Evolutionary conservation across 768 basidiomycete species (phyloP).

Genomic region (Filobasidium floriforme): DNA sequence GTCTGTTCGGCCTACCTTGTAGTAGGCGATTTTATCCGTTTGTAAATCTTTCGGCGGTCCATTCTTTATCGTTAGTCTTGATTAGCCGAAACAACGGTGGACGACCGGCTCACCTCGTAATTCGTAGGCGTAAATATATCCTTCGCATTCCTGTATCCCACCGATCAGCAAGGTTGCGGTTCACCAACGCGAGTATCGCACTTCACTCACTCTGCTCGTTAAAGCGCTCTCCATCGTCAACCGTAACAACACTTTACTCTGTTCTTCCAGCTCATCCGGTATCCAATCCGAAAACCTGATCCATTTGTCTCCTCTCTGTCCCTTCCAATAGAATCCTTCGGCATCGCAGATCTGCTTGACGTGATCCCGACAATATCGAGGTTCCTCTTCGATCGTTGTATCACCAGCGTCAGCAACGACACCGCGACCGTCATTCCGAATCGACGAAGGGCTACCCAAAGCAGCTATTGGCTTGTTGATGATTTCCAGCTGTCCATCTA

Average conservation of each 20-base stretch:
- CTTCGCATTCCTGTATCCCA: slow-evolving; percentile 33
- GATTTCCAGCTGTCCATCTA: neutral
- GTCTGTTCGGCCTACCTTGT: slow-evolving; percentile 43
- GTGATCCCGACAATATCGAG: slow-evolving; percentile 42
- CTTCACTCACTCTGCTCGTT: slow-evolving; percentile 34
- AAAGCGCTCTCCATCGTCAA: slow-evolving; percentile 41
- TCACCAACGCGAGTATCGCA: too few species aligned
- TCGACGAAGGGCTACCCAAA: neutral
- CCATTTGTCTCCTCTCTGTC: slow-evolving; percentile 27
- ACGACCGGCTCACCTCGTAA: slow-evolving; percentile 30
- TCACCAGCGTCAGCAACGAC: slow-evolving; percentile 15
- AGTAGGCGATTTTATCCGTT: slow-evolving; percentile 31
- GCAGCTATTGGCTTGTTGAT: neutral
- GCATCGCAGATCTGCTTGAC: slow-evolving; percentile 38
- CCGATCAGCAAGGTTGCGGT: neutral
- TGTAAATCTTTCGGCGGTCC: slow-evolving; percentile 31
- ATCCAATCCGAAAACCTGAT: slow-evolving; percentile 39
- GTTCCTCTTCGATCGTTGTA: slow-evolving; percentile 21
- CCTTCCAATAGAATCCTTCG: slow-evolving; percentile 38
- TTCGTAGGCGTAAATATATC: slow-evolving; percentile 43
- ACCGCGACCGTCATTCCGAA: neutral
- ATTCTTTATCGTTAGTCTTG: neutral
- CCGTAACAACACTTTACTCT: slow-evolving; percentile 38
- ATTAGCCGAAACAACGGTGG: neutral
- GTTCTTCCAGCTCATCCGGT: slow-evolving; percentile 36